Percentiles rank a stretch among this genome's conserved stretches.
Conservation (phyloP, 768 basidiomycete genomes). For the Panaeolus cyanescens region DNA sequence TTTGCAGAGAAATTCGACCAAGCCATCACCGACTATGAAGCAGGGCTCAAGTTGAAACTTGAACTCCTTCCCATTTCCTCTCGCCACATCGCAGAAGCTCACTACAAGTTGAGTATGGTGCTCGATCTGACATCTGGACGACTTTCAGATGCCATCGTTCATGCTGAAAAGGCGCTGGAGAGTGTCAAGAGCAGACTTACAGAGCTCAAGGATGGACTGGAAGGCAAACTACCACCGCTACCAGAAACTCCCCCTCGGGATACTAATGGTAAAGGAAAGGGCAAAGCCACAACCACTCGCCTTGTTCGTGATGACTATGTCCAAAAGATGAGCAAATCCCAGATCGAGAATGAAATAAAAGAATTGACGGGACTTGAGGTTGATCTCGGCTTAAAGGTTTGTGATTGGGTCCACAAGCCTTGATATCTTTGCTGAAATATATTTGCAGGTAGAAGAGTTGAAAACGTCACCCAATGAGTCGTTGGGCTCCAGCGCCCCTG, state of each 20-base stretch:
- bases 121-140: conserved; percentile 88
- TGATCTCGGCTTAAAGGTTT: conserved; percentile 84
- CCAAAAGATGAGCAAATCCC: conserved; percentile 67
- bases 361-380: conserved; percentile 75
- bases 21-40: conserved; percentile 85
- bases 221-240: conserved; percentile 35
- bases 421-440: not conserved
- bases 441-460: conserved; percentile 83
- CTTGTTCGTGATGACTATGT: conserved; percentile 56
- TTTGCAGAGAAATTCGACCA: conserved; percentile 91
- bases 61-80: conserved; percentile 83
- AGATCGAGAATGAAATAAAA: conserved; percentile 77
- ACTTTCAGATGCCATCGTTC: conserved; percentile 77
- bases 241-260: conserved; percentile 36
- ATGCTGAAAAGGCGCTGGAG: conserved; percentile 78
- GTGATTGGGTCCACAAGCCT: not conserved
- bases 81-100: conserved; percentile 90
- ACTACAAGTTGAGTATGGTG: conserved; percentile 93
- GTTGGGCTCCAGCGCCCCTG: conserved; percentile 59
- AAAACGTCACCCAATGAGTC: conserved; percentile 75
- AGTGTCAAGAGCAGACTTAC: conserved; percentile 74
- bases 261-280: conserved; percentile 58
- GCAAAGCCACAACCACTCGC: conserved; percentile 55
- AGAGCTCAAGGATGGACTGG: conserved; percentile 53
- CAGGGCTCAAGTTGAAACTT: conserved; percentile 72